Percentiles rank a stretch among this genome's conserved stretches.
phyloP scores from a whole-genome alignment of 2,329 filamentous ascomycete species.

The Colletotrichum simmondsii region DNA sequence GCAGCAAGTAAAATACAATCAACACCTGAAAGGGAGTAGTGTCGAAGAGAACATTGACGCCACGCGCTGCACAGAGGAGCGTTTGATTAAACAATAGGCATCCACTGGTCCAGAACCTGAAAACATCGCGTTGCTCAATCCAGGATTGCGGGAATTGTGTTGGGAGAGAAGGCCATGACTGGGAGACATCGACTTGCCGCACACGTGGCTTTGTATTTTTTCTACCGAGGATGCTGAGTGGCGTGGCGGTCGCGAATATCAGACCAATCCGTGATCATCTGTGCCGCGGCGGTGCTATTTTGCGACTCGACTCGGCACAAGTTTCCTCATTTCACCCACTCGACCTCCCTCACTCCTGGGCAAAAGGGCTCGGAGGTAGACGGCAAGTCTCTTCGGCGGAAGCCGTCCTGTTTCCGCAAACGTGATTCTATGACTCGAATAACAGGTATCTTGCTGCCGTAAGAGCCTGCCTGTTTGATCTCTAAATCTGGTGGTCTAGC shows the following conservation, averaged over 20 bases:
- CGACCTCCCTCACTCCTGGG: neutral
- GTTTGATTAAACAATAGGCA: neutral
- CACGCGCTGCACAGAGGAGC: neutral
- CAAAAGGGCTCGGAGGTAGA: neutral
- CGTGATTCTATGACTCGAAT: neutral
- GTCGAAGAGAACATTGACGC: neutral
- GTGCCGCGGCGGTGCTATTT: neutral
- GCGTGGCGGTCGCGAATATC: neutral
- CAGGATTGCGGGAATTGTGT: neutral
- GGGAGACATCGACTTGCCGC: conserved; percentile 16
- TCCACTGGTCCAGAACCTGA: neutral
- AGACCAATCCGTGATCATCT: neutral
- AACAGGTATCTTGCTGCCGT: neutral
- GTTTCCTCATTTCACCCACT: neutral
- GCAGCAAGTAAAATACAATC: neutral
- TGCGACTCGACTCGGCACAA: conserved; percentile 10
- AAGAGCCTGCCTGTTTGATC: neutral
- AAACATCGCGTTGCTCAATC: neutral
- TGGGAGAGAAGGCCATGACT: neutral
- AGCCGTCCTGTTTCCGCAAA: neutral
- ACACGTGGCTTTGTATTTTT: conserved; percentile 7
- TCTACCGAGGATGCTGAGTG: conserved; percentile 8
- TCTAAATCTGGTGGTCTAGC: neutral
- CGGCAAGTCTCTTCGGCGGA: neutral
- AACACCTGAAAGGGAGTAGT: neutral